These are phyloP conservation scores for Saturnispora saitoi DNA, from an alignment of 805 yeast genomes.

Conservation along the genomic window DNA sequence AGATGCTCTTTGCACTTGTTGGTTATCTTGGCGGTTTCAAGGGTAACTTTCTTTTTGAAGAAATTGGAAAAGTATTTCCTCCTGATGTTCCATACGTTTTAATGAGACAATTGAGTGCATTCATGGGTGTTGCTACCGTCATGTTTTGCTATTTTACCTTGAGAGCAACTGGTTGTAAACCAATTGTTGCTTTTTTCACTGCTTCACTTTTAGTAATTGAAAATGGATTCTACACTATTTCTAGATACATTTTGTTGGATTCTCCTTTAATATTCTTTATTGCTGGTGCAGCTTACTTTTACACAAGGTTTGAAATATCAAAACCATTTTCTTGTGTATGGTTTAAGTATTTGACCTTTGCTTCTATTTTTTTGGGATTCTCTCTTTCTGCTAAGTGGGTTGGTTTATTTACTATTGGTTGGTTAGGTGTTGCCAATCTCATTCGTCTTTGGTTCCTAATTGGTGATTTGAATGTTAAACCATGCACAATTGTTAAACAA, in stretches of 20 bases:
- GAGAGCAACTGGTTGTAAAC: slow-evolving; percentile 63
- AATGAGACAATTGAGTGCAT: slow-evolving; percentile 66
- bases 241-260: slow-evolving; percentile 67
- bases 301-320: slow-evolving; percentile 57
- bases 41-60: slow-evolving; percentile 60
- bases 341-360: slow-evolving; percentile 51
- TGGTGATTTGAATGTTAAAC: slow-evolving; percentile 56
- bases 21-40: slow-evolving; percentile 60
- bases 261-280: slow-evolving; percentile 72
- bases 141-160: slow-evolving; percentile 58
- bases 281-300: slow-evolving; percentile 58
- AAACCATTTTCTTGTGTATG: slow-evolving; percentile 52
- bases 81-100: slow-evolving; percentile 49
- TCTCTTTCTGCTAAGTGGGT: slow-evolving; percentile 79
- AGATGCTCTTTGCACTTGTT: slow-evolving; percentile 68
- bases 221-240: slow-evolving; percentile 61
- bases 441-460: slow-evolving; percentile 61
- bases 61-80: slow-evolving; percentile 60
- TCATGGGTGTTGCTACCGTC: slow-evolving; percentile 61
- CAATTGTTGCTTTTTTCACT: slow-evolving; percentile 51
- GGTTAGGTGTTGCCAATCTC: slow-evolving; percentile 59
- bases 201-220: slow-evolving; percentile 52
- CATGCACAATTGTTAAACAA: slow-evolving; percentile 37
- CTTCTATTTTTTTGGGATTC: slow-evolving; percentile 64
- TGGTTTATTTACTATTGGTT: slow-evolving; percentile 70